These are phyloP conservation scores for Cytospora leucostoma DNA, from an alignment of 2,329 filamentous ascomycete genomes.

Conservation along the genomic window DNA sequence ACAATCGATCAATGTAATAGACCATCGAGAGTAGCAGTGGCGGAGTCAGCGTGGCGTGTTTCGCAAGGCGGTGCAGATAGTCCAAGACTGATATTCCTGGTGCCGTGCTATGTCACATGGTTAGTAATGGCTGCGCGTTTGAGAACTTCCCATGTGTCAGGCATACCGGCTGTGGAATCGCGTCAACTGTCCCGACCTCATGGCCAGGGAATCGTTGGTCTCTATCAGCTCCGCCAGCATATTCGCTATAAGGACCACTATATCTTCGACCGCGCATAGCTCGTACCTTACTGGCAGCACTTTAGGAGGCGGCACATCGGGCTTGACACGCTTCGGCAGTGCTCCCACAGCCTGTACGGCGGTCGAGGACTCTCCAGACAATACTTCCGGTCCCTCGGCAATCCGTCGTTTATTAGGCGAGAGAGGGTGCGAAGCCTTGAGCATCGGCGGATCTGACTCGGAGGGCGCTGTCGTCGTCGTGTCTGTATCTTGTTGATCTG, in stretches of 20 bases:
- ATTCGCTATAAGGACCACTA: conserved; percentile 87
- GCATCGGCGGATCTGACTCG: conserved; percentile 32
- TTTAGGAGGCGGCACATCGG: conserved; percentile 55
- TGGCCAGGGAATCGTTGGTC: conserved; percentile 84
- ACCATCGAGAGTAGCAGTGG: conserved; percentile 98
- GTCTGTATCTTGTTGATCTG: conserved; percentile 19
- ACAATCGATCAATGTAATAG: conserved; percentile 96
- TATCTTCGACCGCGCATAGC: conserved; percentile 76
- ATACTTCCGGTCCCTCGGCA: conserved; percentile 41
- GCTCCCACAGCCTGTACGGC: conserved; percentile 30
- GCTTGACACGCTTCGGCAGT: conserved; percentile 55
- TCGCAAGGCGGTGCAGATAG: conserved; percentile 88
- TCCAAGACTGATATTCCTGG: conserved; percentile 93
- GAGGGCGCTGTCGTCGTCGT: conserved; percentile 26
- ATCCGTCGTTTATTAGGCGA: conserved; percentile 48
- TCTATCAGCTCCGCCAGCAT: conserved; percentile 96
- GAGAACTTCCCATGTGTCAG: conserved; percentile 2
- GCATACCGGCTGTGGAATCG: conserved; percentile 88
- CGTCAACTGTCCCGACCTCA: conserved; percentile 83
- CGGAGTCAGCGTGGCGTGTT: conserved; percentile 89
- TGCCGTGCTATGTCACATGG: conserved; percentile 50
- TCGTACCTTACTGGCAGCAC: conserved; percentile 76
- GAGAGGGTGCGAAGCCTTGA: conserved; percentile 31
- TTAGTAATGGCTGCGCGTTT: conserved; percentile 32
- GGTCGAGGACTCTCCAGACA: conserved; percentile 22